Evolutionary conservation across 169 alveolate species (phyloP), one percentile per base, ranked within the genome.

Genomic region (Cyclospora cayetanensis): DNA sequence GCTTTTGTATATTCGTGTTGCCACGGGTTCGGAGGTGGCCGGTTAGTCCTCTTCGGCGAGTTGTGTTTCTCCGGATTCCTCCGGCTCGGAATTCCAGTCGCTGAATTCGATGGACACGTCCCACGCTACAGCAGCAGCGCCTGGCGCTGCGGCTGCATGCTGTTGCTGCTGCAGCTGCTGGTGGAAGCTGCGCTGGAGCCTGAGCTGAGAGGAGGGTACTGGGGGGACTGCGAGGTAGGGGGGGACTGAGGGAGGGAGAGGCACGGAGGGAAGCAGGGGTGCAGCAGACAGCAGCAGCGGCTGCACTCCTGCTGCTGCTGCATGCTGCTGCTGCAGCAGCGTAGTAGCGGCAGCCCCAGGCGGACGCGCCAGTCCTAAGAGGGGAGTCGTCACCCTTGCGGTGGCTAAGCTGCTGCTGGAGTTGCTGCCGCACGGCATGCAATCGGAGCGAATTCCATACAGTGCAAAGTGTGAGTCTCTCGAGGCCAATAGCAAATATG

Each of bases 261-360:
- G 80, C n/a, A 35, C 80, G 35, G 41, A 68, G 46, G 80, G 80
- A 42, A 68, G 52, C 39, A 68, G 80, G 25, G 74, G 74, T 18
- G 31, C 35, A 60, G 74, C 74, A 60, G 74, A 60, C 35, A 60
- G 74, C 37, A 60, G 74, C 74, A 60, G 1, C 1, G 74, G 74
- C 74, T 60, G 74, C 74, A 60, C 31, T 11, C 20, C 25, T 2
- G 20, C 74, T 3, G 74, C 74, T 60, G 74, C 25, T 22, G 74
- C 74, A 20, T 60, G 74, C 74, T 60, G 74, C 39, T 60, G 80
- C 80, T 68, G 80, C 80, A 31, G 46, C 43, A 22, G 80, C 80
- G 80, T 15, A 0, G 29, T 22, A 9, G n/a, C n/a, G n/a, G 50
- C 43, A 68, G 80, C 43, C 27, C 27, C 80, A 68, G 80, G 80